These are phyloP conservation scores for Periconia macrospinosa DNA, from an alignment of 2,329 filamentous ascomycete genomes.

Conservation along the genomic window DNA sequence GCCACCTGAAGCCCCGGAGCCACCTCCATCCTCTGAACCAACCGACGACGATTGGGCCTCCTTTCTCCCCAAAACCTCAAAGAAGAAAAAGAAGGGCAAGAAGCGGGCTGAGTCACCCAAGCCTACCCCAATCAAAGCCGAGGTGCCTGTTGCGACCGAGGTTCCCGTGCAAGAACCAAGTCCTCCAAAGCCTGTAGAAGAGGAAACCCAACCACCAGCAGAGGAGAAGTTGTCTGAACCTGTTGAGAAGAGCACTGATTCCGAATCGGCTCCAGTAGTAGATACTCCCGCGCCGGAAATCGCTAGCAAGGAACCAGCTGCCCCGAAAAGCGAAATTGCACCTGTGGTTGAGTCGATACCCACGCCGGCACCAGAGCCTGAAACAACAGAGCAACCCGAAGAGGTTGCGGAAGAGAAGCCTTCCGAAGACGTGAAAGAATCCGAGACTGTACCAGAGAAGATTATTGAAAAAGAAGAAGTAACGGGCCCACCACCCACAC, in stretches of 20 bases:
- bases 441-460: background rate
- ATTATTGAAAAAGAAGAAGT: background rate
- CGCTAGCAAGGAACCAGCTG: background rate
- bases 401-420: background rate
- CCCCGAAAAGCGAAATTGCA: background rate
- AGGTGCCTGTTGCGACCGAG: background rate
- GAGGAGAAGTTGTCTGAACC: background rate
- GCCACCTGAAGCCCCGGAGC: background rate
- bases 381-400: background rate
- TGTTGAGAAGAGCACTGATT: background rate
- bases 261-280: background rate
- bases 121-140: background rate
- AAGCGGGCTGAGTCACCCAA: background rate
- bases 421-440: background rate
- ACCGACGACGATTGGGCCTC: slow-evolving; percentile 7
- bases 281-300: background rate
- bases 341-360: background rate
- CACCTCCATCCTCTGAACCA: background rate
- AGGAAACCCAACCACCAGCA: background rate
- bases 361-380: background rate
- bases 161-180: background rate
- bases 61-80: slow-evolving; percentile 1
- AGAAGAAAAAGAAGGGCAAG: slow-evolving; percentile 5
- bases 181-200: background rate
- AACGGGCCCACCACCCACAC: background rate